These are phyloP conservation scores for Fusarium secorum DNA, from an alignment of 2,329 filamentous ascomycete species.

Conservation along the genomic window DNA sequence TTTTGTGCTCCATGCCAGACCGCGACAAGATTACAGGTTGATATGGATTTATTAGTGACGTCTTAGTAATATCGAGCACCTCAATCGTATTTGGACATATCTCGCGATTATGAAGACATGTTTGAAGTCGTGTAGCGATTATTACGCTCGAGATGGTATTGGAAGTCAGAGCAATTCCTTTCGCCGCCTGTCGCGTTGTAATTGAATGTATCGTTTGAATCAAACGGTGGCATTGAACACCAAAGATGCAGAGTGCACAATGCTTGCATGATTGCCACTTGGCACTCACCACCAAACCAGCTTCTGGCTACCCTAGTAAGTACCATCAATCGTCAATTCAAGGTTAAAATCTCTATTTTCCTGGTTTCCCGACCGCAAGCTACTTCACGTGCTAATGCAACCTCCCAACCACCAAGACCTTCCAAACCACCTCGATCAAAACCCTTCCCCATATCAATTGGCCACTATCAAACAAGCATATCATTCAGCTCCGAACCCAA, in stretches of 20 bases:
- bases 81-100: background rate
- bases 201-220: background rate
- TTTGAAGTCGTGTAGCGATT: rapidly evolving
- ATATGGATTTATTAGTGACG: background rate
- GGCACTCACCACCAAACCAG: background rate
- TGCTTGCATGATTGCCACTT: background rate
- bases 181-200: rapidly evolving
- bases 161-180: rapidly evolving
- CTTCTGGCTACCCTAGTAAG: too few relatives aligned
- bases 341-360: background rate
- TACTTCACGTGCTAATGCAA: background rate
- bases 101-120: background rate
- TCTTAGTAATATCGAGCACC: background rate
- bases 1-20: background rate
- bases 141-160: rapidly evolving
- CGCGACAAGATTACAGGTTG: background rate
- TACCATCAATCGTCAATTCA: background rate
- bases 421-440: background rate
- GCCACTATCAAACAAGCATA: conserved; percentile 6
- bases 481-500: background rate
- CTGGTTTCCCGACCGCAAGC: background rate
- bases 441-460: background rate
- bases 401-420: background rate
- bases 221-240: rapidly evolving
- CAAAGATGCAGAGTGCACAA: background rate